Base-by-base conservation (phyloP, 306 rosid species). In the Cicer chorassanicum region DNA sequence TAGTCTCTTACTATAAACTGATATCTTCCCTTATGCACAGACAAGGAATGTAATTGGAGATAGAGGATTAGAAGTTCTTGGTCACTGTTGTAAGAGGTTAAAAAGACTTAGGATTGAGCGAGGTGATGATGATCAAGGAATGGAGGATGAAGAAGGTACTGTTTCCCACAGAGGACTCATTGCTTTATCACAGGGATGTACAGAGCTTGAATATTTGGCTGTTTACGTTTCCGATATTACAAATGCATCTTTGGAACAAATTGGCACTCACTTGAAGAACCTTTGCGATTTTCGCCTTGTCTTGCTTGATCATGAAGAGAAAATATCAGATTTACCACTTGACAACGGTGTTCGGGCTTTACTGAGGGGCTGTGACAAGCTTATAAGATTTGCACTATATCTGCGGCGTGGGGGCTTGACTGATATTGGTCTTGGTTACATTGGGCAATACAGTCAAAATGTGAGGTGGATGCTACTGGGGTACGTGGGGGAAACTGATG, bases 381-480 rank as follows among this genome's bases (percentile, higher is more conserved):
- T 94, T 9, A 83, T 76, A 70, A 87, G 98, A 70, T 94, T 94
- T 74, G 98, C 96, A 7, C 82, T 94, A 19, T 94, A 94, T 83
- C 88, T 94, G 50, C 84, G 98, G 36, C 81, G 83, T 2, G 97
- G 98, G 2, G 97, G 93, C 5, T 82, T 94, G 82, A 86, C 94
- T 3, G 93, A 94, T 66, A 67, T 68, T 15, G 98, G 98, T 8
- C 97, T 94, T 8, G 78, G 89, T 36, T 94, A 89, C 75, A 81
- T 94, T 9, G 98, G 97, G 1, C 83, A 48, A 65, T 82, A 90
- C 76, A 94, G 98, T 68, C 91, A 68, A 66, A 85, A 91, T 45
- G 87, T 94, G 63, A 88, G 98, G 75, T 94, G 98, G 98, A 94
- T 94, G 93, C 88, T 94, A 67, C 89, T 94, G 12, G 98, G 98